Conservation (phyloP, 257 asterid genomes). For the Fraxinus quadrangulata region DNA sequence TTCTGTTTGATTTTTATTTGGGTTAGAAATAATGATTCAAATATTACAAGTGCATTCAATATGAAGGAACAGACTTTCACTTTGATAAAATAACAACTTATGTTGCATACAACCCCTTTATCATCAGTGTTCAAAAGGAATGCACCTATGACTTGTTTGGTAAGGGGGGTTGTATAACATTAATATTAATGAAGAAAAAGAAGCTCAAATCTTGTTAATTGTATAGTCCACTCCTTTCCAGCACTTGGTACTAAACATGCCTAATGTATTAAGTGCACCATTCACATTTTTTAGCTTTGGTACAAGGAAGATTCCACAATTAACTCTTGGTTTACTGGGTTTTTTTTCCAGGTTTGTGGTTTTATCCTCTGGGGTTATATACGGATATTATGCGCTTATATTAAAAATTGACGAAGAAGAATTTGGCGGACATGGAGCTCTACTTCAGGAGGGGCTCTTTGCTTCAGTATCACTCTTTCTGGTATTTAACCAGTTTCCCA, state of each 20-base stretch:
- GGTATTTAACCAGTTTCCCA: constrained; percentile 41
- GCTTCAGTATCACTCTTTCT: constrained; percentile 88
- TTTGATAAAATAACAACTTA: neutral
- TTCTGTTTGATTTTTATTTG: neutral
- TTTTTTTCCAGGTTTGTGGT: constrained; percentile 57
- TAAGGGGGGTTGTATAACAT: neutral
- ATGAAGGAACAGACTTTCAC: neutral
- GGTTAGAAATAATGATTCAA: neutral
- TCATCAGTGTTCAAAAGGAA: neutral
- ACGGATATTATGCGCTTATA: constrained; percentile 72
- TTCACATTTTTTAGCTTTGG: neutral
- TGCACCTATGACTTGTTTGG: neutral
- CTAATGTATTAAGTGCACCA: neutral
- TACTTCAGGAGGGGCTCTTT: constrained; percentile 93
- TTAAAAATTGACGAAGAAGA: constrained; percentile 93
- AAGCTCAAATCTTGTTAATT: neutral
- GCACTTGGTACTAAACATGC: neutral
- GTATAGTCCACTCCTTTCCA: neutral
- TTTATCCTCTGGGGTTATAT: constrained; percentile 75
- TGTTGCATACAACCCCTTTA: neutral
- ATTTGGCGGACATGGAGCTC: constrained; percentile 91
- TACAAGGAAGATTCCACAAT: neutral
- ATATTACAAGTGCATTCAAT: neutral
- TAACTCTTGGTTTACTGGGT: constrained; percentile 18
- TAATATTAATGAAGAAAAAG: neutral